Conservation (phyloP, 1,284 basidiomycete species). For the Tausonia pullulans region DNA sequence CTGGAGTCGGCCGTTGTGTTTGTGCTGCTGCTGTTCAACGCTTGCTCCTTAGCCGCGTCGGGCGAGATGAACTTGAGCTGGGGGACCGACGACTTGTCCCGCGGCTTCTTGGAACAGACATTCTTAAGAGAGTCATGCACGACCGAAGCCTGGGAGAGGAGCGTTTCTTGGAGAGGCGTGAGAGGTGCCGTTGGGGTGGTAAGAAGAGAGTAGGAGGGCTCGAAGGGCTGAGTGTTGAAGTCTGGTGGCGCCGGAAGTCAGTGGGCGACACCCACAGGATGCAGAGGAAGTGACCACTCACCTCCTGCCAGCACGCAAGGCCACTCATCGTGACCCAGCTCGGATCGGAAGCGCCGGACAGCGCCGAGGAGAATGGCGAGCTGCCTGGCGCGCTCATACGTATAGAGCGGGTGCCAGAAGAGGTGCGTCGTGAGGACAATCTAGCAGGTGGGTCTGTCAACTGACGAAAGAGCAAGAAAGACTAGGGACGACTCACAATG, state of each 20-base stretch:
- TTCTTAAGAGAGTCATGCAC: constrained; percentile 69
- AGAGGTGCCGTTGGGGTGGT: constrained; percentile 46
- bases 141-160: constrained; percentile 56
- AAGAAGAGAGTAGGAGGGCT: constrained; percentile 74
- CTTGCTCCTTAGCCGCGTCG: constrained; percentile 38
- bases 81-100: constrained; percentile 20
- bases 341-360: constrained; percentile 47
- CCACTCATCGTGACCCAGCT: constrained; percentile 46
- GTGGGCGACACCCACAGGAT: constrained; percentile 5
- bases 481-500: neutral
- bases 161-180: constrained; percentile 43
- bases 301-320: constrained; percentile 75
- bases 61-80: constrained; percentile 16
- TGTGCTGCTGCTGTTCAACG: constrained; percentile 39
- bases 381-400: constrained; percentile 73
- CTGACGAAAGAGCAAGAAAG: neutral
- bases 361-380: constrained; percentile 51
- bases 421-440: constrained; percentile 62
- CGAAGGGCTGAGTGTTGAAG: constrained; percentile 82
- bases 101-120: constrained; percentile 22
- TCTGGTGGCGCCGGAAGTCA: constrained; percentile 44
- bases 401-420: constrained; percentile 36
- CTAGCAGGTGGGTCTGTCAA: constrained; percentile 48
- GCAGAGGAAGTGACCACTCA: constrained; percentile 27
- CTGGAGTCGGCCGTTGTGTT: neutral